These are phyloP conservation scores for Aspergillus campestris DNA, from an alignment of 495 filamentous ascomycete species.

Conservation along the genomic window DNA sequence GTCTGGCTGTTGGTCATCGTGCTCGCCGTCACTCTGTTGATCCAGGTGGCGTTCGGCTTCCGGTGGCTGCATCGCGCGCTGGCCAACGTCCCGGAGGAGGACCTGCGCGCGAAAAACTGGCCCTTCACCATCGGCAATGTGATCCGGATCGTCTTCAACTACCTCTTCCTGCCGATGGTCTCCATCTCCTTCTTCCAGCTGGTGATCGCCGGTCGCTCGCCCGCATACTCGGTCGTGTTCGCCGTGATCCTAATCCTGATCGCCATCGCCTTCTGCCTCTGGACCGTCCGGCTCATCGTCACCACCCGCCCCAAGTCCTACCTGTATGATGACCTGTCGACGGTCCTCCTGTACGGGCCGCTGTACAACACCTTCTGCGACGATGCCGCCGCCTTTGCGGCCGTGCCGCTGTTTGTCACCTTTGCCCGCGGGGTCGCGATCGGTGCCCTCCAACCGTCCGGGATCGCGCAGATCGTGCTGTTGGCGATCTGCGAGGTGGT, in stretches of 20 bases:
- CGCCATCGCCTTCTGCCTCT: constrained; percentile 63
- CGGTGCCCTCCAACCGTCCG: constrained; percentile 85
- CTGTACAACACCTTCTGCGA: constrained; percentile 97
- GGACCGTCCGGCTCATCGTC: constrained; percentile 70
- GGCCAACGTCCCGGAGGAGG: constrained; percentile 67
- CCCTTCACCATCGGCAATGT: constrained; percentile 88
- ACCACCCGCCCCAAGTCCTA: constrained; percentile 72
- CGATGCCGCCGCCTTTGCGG: constrained; percentile 78
- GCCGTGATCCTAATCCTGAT: constrained; percentile 66
- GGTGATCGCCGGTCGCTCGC: constrained; percentile 60
- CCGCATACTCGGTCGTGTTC: constrained; percentile 58
- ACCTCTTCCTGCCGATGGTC: constrained; percentile 78
- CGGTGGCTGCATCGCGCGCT: constrained; percentile 68
- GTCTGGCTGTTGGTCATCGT: constrained; percentile 76
- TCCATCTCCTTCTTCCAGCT: constrained; percentile 85
- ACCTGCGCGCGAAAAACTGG: constrained; percentile 81
- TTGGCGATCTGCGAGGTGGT: constrained; percentile 92
- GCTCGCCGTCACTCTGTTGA: constrained; percentile 54
- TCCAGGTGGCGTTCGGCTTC: constrained; percentile 65
- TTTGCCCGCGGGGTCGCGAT: constrained; percentile 82
- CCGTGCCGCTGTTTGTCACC: constrained; percentile 76
- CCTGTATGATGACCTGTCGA: constrained; percentile 88
- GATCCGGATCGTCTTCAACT: constrained; percentile 84
- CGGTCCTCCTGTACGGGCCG: constrained; percentile 82
- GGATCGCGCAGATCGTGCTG: constrained; percentile 84